Conservation (phyloP, 768 basidiomycete genomes). For the Hericium rajendrae region DNA sequence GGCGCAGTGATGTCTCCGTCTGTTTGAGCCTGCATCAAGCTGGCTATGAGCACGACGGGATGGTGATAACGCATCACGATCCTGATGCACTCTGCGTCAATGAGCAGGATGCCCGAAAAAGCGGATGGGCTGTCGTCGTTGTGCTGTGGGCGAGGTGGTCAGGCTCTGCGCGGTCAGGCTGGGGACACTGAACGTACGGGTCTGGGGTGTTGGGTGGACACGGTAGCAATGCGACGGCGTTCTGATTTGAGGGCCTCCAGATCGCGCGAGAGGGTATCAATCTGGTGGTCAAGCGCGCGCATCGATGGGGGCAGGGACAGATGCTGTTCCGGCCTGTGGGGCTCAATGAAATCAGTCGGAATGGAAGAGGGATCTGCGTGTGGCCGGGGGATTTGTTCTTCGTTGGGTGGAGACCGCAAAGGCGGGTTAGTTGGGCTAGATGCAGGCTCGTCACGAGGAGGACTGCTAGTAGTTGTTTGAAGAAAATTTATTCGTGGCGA, state of each 20-base stretch:
- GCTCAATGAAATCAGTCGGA: background rate
- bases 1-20: slow-evolving; percentile 5
- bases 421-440: background rate
- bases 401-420: background rate
- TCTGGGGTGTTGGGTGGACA: background rate
- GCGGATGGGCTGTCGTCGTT: background rate
- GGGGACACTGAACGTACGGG: background rate
- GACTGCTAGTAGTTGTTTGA: no score
- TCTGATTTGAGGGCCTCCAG: background rate
- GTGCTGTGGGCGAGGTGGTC: no score
- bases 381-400: background rate
- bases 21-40: slow-evolving; percentile 9
- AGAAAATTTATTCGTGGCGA: no score
- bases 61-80: background rate
- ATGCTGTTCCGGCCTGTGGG: background rate
- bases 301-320: background rate
- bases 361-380: background rate
- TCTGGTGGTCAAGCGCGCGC: background rate
- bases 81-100: slow-evolving; percentile 15
- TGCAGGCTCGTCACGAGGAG: no score
- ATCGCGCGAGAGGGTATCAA: background rate
- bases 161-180: no score
- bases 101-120: slow-evolving; percentile 7
- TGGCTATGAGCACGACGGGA: background rate
- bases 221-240: background rate